Conservation (phyloP, 2,329 filamentous ascomycete genomes). For the Penicillium sp. region DNA sequence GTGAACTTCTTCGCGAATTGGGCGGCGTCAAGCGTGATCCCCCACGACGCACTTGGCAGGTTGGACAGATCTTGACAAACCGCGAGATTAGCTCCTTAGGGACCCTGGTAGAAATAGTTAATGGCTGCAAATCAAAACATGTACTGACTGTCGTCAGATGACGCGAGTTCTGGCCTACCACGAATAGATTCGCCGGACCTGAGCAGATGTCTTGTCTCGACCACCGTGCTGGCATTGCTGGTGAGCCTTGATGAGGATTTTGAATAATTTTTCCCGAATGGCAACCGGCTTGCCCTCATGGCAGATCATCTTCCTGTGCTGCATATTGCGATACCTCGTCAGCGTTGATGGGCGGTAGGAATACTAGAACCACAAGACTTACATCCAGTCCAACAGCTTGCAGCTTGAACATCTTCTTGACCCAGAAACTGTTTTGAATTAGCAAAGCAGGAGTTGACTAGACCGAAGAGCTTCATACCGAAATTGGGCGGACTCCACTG, state of each 20-base stretch:
- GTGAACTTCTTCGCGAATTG: constrained; percentile 40
- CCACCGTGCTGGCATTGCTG: constrained; percentile 51
- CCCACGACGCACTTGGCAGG: constrained; percentile 47
- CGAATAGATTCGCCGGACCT: constrained; percentile 49
- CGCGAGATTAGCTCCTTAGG: constrained; percentile 52
- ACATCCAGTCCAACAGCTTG: constrained; percentile 43
- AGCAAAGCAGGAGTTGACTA: not conserved
- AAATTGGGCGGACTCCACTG: constrained; percentile 51
- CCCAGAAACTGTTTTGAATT: constrained; percentile 45
- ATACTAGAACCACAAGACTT: constrained; percentile 17
- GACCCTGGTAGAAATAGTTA: constrained; percentile 39
- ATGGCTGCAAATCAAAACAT: not conserved
- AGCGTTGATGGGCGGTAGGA: not conserved
- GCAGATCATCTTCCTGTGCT: constrained; percentile 46
- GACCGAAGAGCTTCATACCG: constrained; percentile 32
- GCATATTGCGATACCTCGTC: not conserved
- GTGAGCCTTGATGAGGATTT: constrained; percentile 50
- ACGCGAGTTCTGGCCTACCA: constrained; percentile 37
- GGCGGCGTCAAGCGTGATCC: constrained; percentile 42
- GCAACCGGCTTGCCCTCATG: constrained; percentile 53
- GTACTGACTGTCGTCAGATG: not conserved
- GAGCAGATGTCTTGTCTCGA: constrained; percentile 52
- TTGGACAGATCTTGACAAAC: constrained; percentile 51
- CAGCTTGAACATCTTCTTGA: constrained; percentile 53
- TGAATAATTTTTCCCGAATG: constrained; percentile 51